Base-by-base conservation (phyloP, 2,329 filamentous ascomycete genomes). In the Rhynchosporium secalis region DNA sequence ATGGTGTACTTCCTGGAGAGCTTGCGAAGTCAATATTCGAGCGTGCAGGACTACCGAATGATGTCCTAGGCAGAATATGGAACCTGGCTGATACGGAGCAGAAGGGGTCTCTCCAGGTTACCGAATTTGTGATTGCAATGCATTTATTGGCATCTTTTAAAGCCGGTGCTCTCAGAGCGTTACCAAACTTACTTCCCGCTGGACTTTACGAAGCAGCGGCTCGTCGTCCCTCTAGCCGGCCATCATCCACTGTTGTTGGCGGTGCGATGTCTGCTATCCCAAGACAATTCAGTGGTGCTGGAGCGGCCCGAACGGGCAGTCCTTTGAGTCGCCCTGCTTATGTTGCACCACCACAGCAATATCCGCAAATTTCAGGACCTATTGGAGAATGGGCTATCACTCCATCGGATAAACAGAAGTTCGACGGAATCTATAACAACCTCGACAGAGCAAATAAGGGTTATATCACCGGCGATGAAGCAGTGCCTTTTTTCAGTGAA, bases 51-150 rank as follows among this genome's bases (percentile, higher is more conserved):
- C 79, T 99, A 66, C 90, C 94, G 4, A 97, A 96, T 74, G 92
- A 98, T 70, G 84, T 90, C 10, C 82, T 99, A 38, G 93, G 93
- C n/a, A 87, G 90, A 69, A 97, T 99, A 78, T 99, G 95, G 95
- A 92, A 90, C 71, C 83, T 99, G 65, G 90, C 93, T 28, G 95
- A 99, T 75, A 95, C 92, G 0, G 93, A 97, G 76, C 92, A 96
- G 77, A 87, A 93, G 58, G 95, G 95, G 56, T 87, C 89, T 38
- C 82, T 99, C 41, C 90, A 93, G 62, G 83, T 88, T 70, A 94
- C 92, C 13, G 95, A 98, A 72, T 99, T 99, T 75, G 90, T 96
- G 73, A 96, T 99, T 72, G 95, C 95, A 51, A 99, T 99, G 95
- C 95, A 99, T 76, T 81, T 99, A 64, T 82, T 99, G 65, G 94